These are phyloP conservation scores for Ustilago loliicola DNA, from an alignment of 1,284 basidiomycete genomes.

Conservation along the genomic window DNA sequence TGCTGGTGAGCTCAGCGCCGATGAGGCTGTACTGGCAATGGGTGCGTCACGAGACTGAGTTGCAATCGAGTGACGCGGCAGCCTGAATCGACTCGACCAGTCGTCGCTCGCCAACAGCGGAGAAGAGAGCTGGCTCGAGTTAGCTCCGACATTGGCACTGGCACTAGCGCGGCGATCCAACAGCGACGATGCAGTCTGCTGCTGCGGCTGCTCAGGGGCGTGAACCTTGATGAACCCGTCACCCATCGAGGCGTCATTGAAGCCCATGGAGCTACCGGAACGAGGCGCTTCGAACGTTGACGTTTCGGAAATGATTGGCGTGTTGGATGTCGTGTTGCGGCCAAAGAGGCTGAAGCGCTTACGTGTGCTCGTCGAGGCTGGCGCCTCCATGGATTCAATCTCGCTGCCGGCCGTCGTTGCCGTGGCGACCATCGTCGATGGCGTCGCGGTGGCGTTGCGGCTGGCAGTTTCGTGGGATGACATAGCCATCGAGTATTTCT, in stretches of 20 bases:
- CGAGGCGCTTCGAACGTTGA: conserved; percentile 15
- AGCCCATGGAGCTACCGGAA: conserved; percentile 29
- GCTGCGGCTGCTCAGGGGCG: not conserved
- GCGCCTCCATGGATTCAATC: not conserved
- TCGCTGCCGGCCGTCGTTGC: conserved; percentile 8
- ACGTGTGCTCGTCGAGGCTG: conserved; percentile 9
- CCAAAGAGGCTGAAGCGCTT: conserved; percentile 42
- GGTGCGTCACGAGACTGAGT: conserved; percentile 5
- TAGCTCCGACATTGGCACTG: not conserved
- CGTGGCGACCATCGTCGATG: not conserved
- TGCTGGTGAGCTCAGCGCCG: conserved; percentile 35
- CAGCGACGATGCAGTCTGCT: conserved; percentile 1
- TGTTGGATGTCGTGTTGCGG: conserved; percentile 28
- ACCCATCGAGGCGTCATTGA: conserved; percentile 7
- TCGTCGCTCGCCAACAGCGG: conserved; percentile 27
- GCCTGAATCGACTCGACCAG: conserved; percentile 40
- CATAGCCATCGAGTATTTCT: conserved; percentile 15
- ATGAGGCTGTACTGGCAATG: conserved; percentile 17
- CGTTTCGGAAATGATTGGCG: conserved; percentile 16
- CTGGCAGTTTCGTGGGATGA: conserved; percentile 6
- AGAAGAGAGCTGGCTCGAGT: conserved; percentile 23
- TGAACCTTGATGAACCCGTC: conserved; percentile 8
- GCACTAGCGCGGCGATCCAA: conserved; percentile 36
- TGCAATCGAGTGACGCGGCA: conserved; percentile 31
- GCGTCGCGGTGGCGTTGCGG: not conserved